Evolutionary conservation across 768 basidiomycete genomes (phyloP).

Genomic region (Lactarius hengduanensis): DNA sequence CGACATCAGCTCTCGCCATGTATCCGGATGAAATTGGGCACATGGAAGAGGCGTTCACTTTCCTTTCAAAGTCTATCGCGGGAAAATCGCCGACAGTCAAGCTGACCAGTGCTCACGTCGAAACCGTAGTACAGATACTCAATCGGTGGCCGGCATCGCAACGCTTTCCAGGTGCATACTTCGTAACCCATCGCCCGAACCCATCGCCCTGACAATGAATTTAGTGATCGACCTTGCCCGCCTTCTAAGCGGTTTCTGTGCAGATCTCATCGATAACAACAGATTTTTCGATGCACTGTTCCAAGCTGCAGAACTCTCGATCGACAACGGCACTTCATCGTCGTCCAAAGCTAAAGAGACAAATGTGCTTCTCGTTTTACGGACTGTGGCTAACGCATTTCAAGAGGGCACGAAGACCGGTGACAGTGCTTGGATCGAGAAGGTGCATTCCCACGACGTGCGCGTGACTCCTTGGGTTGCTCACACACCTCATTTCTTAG

Average conservation of each 20-base stretch:
- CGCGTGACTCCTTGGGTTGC: neutral
- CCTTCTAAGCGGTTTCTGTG: slow-evolving; percentile 64
- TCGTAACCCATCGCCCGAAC: neutral
- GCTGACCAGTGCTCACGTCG: slow-evolving; percentile 51
- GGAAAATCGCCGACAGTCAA: slow-evolving; percentile 35
- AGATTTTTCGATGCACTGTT: slow-evolving; percentile 63
- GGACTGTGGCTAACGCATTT: slow-evolving; percentile 79
- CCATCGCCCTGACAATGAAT: neutral
- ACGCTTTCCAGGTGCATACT: slow-evolving; percentile 63
- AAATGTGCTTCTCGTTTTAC: slow-evolving; percentile 76
- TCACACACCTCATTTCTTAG: slow-evolving; percentile 37
- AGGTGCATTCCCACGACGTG: slow-evolving; percentile 39
- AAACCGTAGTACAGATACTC: slow-evolving; percentile 60
- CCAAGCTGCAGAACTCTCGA: slow-evolving; percentile 63
- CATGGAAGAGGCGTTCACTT: slow-evolving; percentile 62
- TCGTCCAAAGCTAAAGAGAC: slow-evolving; percentile 75
- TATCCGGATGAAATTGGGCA: slow-evolving; percentile 57
- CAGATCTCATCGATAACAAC: slow-evolving; percentile 49
- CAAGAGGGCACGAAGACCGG: slow-evolving; percentile 48
- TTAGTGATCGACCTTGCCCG: slow-evolving; percentile 86
- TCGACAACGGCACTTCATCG: slow-evolving; percentile 50
- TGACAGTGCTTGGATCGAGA: slow-evolving; percentile 50
- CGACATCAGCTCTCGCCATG: slow-evolving; percentile 69
- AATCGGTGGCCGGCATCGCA: slow-evolving; percentile 73
- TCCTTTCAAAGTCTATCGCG: slow-evolving; percentile 52